Evolutionary conservation across 2,329 filamentous ascomycete genomes (phyloP).

Genomic region (Sporothrix schenckii): DNA sequence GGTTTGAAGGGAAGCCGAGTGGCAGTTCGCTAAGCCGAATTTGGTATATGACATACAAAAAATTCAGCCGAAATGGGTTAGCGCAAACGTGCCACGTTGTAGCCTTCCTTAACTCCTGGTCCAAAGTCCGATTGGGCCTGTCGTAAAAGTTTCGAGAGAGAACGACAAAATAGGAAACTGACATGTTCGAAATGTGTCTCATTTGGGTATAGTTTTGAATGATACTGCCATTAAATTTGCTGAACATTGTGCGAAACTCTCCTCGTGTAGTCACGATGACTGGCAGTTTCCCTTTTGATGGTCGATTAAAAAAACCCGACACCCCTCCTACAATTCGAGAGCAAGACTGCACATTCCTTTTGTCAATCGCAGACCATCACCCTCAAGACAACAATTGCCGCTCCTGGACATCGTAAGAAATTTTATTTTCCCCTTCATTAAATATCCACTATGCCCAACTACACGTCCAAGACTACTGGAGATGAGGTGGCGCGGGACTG

Average conservation of each 20-base stretch:
- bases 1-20: too few species aligned
- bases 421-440: neutral
- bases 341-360: too few species aligned
- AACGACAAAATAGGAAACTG: slow-evolving; percentile 11
- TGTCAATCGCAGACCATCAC: too few species aligned
- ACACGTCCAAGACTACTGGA: slow-evolving; percentile 27
- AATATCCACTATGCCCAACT: neutral
- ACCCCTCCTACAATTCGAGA: too few species aligned
- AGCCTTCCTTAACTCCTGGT: neutral
- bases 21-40: neutral
- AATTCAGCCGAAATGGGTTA: neutral
- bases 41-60: neutral
- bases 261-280: too few species aligned
- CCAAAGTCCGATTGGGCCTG: neutral
- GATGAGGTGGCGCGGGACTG: slow-evolving; percentile 28
- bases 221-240: neutral
- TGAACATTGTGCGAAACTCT: too few species aligned
- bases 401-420: too few species aligned
- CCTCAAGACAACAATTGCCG: too few species aligned
- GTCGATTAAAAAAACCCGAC: too few species aligned
- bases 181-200: neutral
- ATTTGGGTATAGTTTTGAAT: neutral
- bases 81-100: neutral
- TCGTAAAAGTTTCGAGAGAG: too few species aligned
- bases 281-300: too few species aligned